Evolutionary conservation across 2,329 filamentous ascomycete species (phyloP).

Genomic region (Exophiala aquamarina): DNA sequence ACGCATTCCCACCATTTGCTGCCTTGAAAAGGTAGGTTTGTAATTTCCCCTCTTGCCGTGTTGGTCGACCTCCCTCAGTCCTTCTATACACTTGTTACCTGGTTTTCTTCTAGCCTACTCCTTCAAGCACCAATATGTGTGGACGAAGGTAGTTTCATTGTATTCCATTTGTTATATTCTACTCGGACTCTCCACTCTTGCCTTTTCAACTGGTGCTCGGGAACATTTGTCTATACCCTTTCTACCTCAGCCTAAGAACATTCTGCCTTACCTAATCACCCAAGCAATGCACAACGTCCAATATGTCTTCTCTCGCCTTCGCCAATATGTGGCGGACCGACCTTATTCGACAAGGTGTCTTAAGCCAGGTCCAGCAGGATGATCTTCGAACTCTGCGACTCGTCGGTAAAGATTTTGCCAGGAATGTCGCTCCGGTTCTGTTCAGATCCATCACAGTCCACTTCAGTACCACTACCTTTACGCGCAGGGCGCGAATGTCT

Average conservation of each 20-base stretch:
- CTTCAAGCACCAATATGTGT: slow-evolving; percentile 10
- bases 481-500: slow-evolving; percentile 68
- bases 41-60: slow-evolving; percentile 13
- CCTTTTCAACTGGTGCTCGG: slow-evolving; percentile 8
- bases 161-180: slow-evolving; percentile 5
- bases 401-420: slow-evolving; percentile 37
- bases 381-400: slow-evolving; percentile 38
- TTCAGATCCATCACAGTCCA: slow-evolving; percentile 47
- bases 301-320: slow-evolving; percentile 30
- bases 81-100: slow-evolving; percentile 9
- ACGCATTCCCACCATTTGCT: slow-evolving; percentile 7
- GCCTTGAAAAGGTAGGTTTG: slow-evolving; percentile 4
- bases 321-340: slow-evolving; percentile 39
- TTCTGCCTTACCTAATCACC: neutral
- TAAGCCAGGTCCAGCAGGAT: slow-evolving; percentile 32
- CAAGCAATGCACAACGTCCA: slow-evolving; percentile 17
- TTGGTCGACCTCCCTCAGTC: slow-evolving; percentile 5
- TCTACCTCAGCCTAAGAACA: too few species aligned
- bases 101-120: neutral
- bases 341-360: slow-evolving; percentile 34
- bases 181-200: slow-evolving; percentile 25
- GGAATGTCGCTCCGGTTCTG: slow-evolving; percentile 35
- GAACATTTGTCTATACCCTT: neutral
- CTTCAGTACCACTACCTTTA: slow-evolving; percentile 68
- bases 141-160: slow-evolving; percentile 14